Conservation (phyloP, 345 rosid genomes). For the Citrus australasica region DNA sequence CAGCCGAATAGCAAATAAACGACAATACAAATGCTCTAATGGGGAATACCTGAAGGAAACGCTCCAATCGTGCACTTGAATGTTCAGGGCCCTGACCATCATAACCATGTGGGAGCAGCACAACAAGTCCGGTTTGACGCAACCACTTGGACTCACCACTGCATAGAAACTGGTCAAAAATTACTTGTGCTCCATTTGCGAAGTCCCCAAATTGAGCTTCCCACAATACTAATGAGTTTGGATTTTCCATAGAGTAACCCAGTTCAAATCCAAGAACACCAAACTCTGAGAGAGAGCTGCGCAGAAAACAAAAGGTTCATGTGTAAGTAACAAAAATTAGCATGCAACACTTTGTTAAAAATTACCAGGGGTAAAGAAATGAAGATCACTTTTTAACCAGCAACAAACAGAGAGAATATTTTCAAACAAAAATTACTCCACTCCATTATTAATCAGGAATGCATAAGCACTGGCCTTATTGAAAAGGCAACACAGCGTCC, state of each 20-base stretch:
- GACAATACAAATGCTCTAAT: not conserved
- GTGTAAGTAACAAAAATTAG: not conserved
- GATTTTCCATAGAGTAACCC: slow-evolving; percentile 87
- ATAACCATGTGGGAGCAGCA: slow-evolving; percentile 81
- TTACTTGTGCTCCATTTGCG: slow-evolving; percentile 80
- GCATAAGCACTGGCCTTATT: not conserved
- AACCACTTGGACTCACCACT: slow-evolving; percentile 87
- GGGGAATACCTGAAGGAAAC: slow-evolving; percentile 64
- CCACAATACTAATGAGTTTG: slow-evolving; percentile 75
- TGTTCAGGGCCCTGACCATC: slow-evolving; percentile 92
- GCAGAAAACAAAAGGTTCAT: slow-evolving; percentile 8
- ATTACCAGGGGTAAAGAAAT: not conserved
- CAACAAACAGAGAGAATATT: not conserved
- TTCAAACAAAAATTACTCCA: not conserved
- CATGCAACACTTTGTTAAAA: not conserved
- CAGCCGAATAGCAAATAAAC: not conserved
- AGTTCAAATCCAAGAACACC: slow-evolving; percentile 83
- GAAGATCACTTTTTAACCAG: not conserved
- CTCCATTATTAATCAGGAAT: not conserved
- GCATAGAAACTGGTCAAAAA: slow-evolving; percentile 78
- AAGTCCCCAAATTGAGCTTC: slow-evolving; percentile 91
- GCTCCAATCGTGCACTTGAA: slow-evolving; percentile 81
- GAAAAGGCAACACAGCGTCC: not conserved
- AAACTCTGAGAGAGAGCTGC: slow-evolving; percentile 82
- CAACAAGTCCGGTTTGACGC: slow-evolving; percentile 75